A percentile compares a stretch with the other conserved stretches of the same genome.
phyloP scores from a whole-genome alignment of 2,329 filamentous ascomycete genomes.

The Tolypocladium tundrense region DNA sequence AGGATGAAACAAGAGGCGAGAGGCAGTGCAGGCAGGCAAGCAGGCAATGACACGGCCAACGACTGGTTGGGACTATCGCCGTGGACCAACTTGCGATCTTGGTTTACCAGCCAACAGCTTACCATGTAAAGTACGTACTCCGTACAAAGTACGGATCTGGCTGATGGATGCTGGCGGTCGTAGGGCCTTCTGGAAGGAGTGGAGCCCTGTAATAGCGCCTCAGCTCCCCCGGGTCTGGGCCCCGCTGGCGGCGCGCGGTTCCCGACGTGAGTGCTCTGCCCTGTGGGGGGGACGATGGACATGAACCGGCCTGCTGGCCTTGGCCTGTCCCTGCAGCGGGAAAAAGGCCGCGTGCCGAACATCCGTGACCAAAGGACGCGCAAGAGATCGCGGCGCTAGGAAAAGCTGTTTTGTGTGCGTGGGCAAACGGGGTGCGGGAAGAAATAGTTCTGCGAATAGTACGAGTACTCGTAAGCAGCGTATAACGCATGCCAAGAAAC shows the following conservation, averaged over 20 bases:
- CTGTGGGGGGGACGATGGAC: neutral
- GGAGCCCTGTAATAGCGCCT: neutral
- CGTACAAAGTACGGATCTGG: neutral
- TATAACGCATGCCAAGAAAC: neutral
- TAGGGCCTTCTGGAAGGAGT: conserved; percentile 1
- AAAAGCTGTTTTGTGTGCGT: neutral
- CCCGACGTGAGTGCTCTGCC: neutral
- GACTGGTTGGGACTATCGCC: neutral
- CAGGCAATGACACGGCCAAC: neutral
- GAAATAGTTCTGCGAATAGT: neutral
- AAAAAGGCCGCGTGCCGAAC: neutral
- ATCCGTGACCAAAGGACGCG: neutral
- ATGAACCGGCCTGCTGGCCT: neutral
- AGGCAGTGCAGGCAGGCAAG: neutral
- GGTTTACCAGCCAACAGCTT: neutral
- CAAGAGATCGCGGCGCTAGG: neutral
- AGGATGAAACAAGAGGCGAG: neutral
- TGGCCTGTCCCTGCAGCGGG: neutral
- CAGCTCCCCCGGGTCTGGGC: neutral
- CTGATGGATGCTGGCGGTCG: neutral
- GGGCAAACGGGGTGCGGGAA: neutral
- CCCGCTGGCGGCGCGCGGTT: neutral
- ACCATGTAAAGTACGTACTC: too few species aligned
- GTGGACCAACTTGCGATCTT: neutral
- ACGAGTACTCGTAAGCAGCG: neutral